These are phyloP conservation scores for Teunomyces barrocoloradensis DNA, from an alignment of 805 yeast species.

Conservation along the genomic window DNA sequence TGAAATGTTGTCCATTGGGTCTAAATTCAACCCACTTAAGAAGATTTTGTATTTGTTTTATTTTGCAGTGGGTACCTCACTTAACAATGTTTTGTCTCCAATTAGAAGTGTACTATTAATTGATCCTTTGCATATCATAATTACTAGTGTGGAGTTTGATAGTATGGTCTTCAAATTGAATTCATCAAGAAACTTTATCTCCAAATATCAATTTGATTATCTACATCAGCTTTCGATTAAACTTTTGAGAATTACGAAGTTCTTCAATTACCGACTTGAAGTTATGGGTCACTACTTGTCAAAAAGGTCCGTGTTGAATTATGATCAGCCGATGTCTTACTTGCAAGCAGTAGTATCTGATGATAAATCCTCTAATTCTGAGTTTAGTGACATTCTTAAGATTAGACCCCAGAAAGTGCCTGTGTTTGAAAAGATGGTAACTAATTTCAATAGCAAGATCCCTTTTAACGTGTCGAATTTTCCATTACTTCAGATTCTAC, in stretches of 20 bases:
- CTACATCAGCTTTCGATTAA: constrained; percentile 23
- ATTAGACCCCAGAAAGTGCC: constrained; percentile 16
- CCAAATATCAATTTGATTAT: constrained; percentile 18
- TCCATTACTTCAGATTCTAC: constrained; percentile 16
- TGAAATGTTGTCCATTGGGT: constrained; percentile 27
- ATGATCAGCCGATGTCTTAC: constrained; percentile 7
- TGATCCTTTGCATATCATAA: constrained; percentile 33
- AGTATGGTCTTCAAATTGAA: constrained; percentile 16
- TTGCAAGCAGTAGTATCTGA: constrained; percentile 9
- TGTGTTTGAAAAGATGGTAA: constrained; percentile 16
- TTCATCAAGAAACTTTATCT: constrained; percentile 1
- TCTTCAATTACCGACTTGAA: constrained; percentile 30
- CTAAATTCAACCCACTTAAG: constrained; percentile 26
- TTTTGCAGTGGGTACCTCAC: constrained; percentile 32
- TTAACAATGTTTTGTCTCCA: constrained; percentile 32
- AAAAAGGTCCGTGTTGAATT: constrained; percentile 17
- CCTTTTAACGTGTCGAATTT: constrained; percentile 15
- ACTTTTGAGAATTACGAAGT: constrained; percentile 29
- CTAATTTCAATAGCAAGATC: constrained; percentile 11
- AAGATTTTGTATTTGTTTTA: constrained; percentile 34
- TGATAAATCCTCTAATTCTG: constrained; percentile 3
- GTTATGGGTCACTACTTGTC: constrained; percentile 24
- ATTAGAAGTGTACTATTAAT: constrained; percentile 32
- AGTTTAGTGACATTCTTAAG: constrained; percentile 15
- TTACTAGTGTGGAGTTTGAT: constrained; percentile 30